Evolutionary conservation across 2,329 filamentous ascomycete genomes (phyloP), one percentile per base, ranked within the genome.

Genomic region (Gnomoniopsis sp.): DNA sequence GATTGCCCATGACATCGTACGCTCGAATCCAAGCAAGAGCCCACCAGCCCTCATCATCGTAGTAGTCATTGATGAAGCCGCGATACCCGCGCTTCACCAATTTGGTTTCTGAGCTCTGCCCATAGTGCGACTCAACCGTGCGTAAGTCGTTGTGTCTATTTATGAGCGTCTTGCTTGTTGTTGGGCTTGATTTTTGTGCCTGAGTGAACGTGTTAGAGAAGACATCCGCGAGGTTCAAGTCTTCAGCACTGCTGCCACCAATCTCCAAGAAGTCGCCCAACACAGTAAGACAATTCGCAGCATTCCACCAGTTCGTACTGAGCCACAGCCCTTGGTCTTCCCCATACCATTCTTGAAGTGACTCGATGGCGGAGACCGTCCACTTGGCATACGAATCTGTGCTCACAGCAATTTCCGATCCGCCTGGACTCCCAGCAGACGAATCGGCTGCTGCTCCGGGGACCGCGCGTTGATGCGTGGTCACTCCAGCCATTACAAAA

Each of bases 301-400:
- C 81, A 67, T 90, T 89, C 88, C 88, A 91, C 88, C 88, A 91
- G n/a, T 80, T 80, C 8, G 81, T 79, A 0, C 80, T 80, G 56
- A 83, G 72, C 85, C 86, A 91, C 14, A 89, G 74, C 3, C 88
- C 88, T 1, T 78, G 84, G 6, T 68, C 66, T 2, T 71, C 58
- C 66, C 87, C 80, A 69, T 90, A 90, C 81, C 83, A 90, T 3
- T 64, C 60, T 65, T 88, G 85, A 1, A 89, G 75, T 6, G 77
- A 68, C 38, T 72, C 63, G 44, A 76, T 73, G 6, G 73, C 72
- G 17, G 64, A 55, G 3, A 67, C 64, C 3, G 77, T 65, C 54
- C 73, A 65, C 15, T 63, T 62, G 11, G 69, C 66, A 65, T 78
- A 79, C 33, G 49, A 62, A 22, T 52, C 58, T 60, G 49, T 64